Percentiles rank a stretch among this genome's conserved stretches.
Evolutionary conservation across 2,329 filamentous ascomycete species (phyloP).

Genomic region (Colletotrichum lentis): DNA sequence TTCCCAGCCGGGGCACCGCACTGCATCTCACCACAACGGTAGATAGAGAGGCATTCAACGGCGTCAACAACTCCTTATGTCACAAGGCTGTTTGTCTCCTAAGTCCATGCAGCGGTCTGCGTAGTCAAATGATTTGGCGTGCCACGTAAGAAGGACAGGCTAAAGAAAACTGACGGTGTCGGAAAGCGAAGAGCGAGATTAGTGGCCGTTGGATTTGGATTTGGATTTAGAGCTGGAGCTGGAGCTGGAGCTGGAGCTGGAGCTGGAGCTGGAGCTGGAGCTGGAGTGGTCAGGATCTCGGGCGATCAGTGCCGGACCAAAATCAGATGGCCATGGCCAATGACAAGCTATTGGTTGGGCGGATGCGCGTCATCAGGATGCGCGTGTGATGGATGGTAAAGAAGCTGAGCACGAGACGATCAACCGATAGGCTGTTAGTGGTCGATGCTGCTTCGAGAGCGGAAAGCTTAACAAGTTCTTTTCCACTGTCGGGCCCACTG

Average conservation of each 20-base stretch:
- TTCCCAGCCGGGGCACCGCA: too few species aligned
- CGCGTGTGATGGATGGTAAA: constrained; percentile 18
- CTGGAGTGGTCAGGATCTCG: constrained; percentile 7
- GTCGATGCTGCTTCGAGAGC: background rate
- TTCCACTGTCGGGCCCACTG: constrained; percentile 5
- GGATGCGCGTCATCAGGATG: constrained; percentile 20
- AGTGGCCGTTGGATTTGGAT: constrained; percentile 17
- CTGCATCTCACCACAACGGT: background rate
- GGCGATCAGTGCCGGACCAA: constrained; percentile 27
- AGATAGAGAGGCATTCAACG: background rate
- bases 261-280: too few species aligned
- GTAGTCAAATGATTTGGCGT: constrained; percentile 12
- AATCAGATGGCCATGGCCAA: constrained; percentile 29
- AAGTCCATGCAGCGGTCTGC: background rate
- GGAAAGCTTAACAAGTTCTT: constrained; percentile 33
- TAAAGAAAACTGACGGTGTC: background rate
- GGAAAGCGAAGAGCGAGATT: background rate
- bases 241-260: too few species aligned
- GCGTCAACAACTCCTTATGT: background rate
- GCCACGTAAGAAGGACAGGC: background rate
- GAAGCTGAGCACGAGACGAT: constrained; percentile 4
- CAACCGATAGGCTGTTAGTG: constrained; percentile 23
- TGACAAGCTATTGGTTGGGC: constrained; percentile 12
- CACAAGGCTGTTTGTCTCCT: constrained; percentile 2
- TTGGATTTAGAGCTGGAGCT: too few species aligned